Percentiles rank a stretch among this genome's conserved stretches.
Conservation (phyloP, 495 filamentous ascomycete genomes). For the Geopyxis carbonaria region DNA sequence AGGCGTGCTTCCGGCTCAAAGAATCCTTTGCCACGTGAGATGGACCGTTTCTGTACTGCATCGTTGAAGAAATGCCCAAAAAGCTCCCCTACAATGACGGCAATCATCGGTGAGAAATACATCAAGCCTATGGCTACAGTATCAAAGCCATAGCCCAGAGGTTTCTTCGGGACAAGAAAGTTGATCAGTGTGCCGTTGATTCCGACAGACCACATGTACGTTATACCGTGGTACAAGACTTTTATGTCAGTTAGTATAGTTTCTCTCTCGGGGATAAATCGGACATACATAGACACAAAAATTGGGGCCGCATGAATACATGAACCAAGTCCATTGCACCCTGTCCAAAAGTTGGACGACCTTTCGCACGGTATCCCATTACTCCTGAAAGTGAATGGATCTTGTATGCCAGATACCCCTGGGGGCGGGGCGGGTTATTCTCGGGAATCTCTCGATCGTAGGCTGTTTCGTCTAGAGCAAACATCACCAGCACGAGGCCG, state of each 20-base stretch:
- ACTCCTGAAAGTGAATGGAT: conserved; percentile 10
- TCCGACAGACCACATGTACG: conserved; percentile 20
- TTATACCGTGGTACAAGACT: conserved; percentile 18
- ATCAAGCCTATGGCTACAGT: conserved; percentile 12
- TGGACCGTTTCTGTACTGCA: conserved; percentile 10
- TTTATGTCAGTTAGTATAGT: conserved; percentile 1
- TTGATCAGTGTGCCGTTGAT: conserved; percentile 20
- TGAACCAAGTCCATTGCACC: conserved; percentile 8
- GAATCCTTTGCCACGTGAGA: conserved; percentile 8
- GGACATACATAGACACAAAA: conserved; percentile 12
- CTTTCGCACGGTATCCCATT: conserved; percentile 12
- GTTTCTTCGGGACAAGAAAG: conserved; percentile 10
- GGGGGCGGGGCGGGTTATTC: conserved; percentile 14
- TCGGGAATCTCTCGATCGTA: conserved; percentile 9
- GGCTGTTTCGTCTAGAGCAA: conserved; percentile 17
- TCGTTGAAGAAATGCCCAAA: conserved; percentile 22
- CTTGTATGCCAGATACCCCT: conserved; percentile 9
- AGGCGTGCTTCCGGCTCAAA: conserved; percentile 18
- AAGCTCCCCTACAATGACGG: conserved; percentile 16
- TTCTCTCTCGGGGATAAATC: too few relatives aligned
- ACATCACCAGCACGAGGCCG: conserved; percentile 10
- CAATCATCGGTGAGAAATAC: conserved; percentile 18
- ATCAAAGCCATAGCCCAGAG: conserved; percentile 17
- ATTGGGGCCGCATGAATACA: conserved; percentile 18
- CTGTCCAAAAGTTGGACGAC: conserved; percentile 9